phyloP scores from a whole-genome alignment of 1,284 basidiomycete genomes.

The Tilletia setariae region DNA sequence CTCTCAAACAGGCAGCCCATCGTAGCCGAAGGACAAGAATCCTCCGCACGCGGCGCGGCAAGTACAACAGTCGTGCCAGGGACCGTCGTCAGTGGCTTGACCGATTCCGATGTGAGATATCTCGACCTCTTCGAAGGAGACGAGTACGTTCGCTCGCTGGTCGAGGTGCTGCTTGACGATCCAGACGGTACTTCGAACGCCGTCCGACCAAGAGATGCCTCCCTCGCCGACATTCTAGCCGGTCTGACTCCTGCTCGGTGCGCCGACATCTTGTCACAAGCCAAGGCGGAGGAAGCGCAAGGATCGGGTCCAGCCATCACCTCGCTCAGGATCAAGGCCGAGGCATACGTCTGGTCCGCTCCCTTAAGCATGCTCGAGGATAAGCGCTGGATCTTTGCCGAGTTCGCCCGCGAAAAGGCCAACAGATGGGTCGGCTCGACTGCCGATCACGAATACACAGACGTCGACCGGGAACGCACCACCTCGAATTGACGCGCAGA shows the following conservation, averaged over 20 bases:
- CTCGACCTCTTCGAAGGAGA: constrained; percentile 40
- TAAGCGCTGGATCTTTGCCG: constrained; percentile 33
- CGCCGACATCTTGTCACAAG: neutral
- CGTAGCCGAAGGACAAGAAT: neutral
- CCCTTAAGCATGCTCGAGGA: constrained; percentile 21
- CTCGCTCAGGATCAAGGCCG: constrained; percentile 10
- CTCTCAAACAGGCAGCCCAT: neutral
- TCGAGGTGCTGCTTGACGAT: constrained; percentile 21
- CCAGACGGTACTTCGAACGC: constrained; percentile 22
- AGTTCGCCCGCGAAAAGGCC: constrained; percentile 28
- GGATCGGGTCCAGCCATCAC: neutral
- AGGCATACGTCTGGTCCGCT: constrained; percentile 35
- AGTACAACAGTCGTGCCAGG: constrained; percentile 27
- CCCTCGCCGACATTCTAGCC: constrained; percentile 27
- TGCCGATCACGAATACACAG: constrained; percentile 12
- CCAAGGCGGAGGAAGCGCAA: neutral
- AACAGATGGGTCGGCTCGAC: constrained; percentile 26
- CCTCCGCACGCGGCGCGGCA: no score
- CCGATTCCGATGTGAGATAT: constrained; percentile 24
- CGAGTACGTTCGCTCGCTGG: constrained; percentile 28
- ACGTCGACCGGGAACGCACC: constrained; percentile 4
- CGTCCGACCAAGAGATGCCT: constrained; percentile 24
- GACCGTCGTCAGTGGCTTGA: constrained; percentile 32
- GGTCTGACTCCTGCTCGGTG: constrained; percentile 21
- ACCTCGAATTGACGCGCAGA: no score